Evolutionary conservation across 2,329 filamentous ascomycete species (phyloP).

Genomic region (Beauveria medogensis): DNA sequence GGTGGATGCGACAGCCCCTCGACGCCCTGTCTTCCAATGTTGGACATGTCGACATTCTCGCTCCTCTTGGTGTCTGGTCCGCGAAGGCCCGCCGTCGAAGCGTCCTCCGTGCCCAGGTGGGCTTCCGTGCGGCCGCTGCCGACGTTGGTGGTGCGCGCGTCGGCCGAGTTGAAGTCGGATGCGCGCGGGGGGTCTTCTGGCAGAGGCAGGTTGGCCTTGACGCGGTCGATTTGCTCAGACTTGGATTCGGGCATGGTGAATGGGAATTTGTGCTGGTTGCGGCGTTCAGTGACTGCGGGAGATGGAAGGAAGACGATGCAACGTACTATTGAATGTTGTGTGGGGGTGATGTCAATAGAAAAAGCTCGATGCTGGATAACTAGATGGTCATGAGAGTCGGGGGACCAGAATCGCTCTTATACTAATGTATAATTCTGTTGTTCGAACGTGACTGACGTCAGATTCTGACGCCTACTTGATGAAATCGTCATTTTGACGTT

Average conservation of each 20-base stretch:
- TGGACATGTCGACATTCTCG: slow-evolving; percentile 46
- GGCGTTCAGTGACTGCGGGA: too few species aligned
- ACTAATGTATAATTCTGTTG: not conserved
- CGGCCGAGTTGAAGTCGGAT: slow-evolving; percentile 72
- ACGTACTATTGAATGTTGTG: not conserved
- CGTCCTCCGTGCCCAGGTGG: slow-evolving; percentile 43
- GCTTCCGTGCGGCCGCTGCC: slow-evolving; percentile 52
- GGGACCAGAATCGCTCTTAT: not conserved
- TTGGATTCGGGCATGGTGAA: slow-evolving; percentile 43
- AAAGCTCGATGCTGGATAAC: not conserved
- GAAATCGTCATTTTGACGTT: not conserved
- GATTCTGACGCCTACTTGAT: not conserved
- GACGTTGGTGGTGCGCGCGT: slow-evolving; percentile 61
- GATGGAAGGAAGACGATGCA: too few species aligned
- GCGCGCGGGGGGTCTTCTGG: slow-evolving; percentile 68
- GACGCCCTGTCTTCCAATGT: slow-evolving; percentile 55
- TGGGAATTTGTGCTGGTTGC: not conserved
- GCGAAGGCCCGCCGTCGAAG: slow-evolving; percentile 44
- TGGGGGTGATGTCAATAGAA: not conserved
- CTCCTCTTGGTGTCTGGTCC: slow-evolving; percentile 49
- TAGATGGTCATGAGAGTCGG: not conserved
- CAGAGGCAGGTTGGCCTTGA: slow-evolving; percentile 65
- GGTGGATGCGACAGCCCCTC: slow-evolving; percentile 36
- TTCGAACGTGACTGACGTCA: not conserved
- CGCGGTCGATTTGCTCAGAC: slow-evolving; percentile 56